These are phyloP conservation scores for Leucogyrophana mollusca DNA, from an alignment of 768 basidiomycete genomes.

Conservation along the genomic window DNA sequence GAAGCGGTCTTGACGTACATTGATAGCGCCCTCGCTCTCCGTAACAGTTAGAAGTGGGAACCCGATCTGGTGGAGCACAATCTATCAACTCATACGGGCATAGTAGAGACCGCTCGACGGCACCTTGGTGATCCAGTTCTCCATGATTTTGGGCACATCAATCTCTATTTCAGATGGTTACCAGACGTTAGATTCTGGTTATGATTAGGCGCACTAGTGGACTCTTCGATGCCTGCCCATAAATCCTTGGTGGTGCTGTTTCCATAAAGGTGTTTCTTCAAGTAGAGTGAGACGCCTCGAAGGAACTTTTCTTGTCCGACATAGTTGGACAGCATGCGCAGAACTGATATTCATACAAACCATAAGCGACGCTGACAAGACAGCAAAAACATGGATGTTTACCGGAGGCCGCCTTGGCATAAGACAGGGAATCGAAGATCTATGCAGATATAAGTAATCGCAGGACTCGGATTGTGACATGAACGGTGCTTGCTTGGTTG, in stretches of 20 bases:
- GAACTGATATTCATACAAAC: conserved; percentile 43
- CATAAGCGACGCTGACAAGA: not conserved
- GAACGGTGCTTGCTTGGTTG: conserved; percentile 54
- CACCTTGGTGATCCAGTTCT: conserved; percentile 87
- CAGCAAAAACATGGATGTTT: conserved; percentile 15
- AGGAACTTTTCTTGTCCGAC: conserved; percentile 90
- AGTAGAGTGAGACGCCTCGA: conserved; percentile 85
- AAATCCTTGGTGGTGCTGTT: conserved; percentile 86
- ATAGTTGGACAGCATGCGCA: conserved; percentile 88
- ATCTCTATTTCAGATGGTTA: conserved; percentile 35
- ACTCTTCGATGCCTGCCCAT: conserved; percentile 80
- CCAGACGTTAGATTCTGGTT: not conserved
- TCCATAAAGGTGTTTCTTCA: conserved; percentile 82
- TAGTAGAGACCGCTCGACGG: not conserved
- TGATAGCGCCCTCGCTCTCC: conserved; percentile 70
- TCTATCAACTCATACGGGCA: not conserved
- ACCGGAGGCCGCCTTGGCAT: conserved; percentile 83
- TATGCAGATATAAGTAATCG: conserved; percentile 36
- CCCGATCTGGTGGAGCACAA: conserved; percentile 50
- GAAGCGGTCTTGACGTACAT: conserved; percentile 88
- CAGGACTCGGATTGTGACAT: too few species aligned
- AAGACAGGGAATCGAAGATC: conserved; percentile 89
- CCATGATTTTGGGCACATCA: conserved; percentile 80
- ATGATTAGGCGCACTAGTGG: conserved; percentile 47
- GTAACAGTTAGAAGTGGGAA: conserved; percentile 89